phyloP scores from a whole-genome alignment of 768 basidiomycete species.

The Pluteus cervinus region DNA sequence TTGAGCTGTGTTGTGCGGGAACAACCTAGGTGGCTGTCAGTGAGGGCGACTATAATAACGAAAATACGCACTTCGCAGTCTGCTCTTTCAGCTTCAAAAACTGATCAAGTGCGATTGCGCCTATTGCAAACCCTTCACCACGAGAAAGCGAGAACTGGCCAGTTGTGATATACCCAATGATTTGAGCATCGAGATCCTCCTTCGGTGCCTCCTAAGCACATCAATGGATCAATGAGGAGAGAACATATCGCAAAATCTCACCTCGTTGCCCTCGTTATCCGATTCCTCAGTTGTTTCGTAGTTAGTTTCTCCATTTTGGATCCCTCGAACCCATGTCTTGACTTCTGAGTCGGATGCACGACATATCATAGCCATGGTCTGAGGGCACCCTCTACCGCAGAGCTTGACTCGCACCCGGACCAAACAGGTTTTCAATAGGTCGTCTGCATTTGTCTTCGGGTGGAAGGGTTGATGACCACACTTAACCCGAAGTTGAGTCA shows the following conservation, averaged over 20 bases:
- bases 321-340: slow-evolving; percentile 36
- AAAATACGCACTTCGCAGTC: slow-evolving; percentile 23
- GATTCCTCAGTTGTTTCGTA: slow-evolving; percentile 24
- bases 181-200: too few relatives aligned
- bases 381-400: slow-evolving; percentile 63
- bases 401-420: slow-evolving; percentile 61
- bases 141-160: slow-evolving; percentile 77
- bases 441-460: slow-evolving; percentile 25
- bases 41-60: background rate
- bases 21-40: slow-evolving; percentile 15
- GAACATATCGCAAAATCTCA: too few relatives aligned
- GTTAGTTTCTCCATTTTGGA: slow-evolving; percentile 12
- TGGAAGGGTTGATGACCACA: slow-evolving; percentile 39
- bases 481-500: slow-evolving; percentile 58
- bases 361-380: slow-evolving; percentile 69
- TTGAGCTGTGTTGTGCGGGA: slow-evolving; percentile 14
- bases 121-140: slow-evolving; percentile 76
- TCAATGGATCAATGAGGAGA: too few relatives aligned
- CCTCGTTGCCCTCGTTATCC: too few relatives aligned
- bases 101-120: slow-evolving; percentile 53
- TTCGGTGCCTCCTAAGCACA: too few relatives aligned
- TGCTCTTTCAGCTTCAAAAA: slow-evolving; percentile 51
- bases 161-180: slow-evolving; percentile 82
- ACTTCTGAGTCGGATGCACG: slow-evolving; percentile 50
- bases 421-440: slow-evolving; percentile 55